Evolutionary conservation across 2,329 filamentous ascomycete genomes (phyloP).

Genomic region (Hypocreales sp.): DNA sequence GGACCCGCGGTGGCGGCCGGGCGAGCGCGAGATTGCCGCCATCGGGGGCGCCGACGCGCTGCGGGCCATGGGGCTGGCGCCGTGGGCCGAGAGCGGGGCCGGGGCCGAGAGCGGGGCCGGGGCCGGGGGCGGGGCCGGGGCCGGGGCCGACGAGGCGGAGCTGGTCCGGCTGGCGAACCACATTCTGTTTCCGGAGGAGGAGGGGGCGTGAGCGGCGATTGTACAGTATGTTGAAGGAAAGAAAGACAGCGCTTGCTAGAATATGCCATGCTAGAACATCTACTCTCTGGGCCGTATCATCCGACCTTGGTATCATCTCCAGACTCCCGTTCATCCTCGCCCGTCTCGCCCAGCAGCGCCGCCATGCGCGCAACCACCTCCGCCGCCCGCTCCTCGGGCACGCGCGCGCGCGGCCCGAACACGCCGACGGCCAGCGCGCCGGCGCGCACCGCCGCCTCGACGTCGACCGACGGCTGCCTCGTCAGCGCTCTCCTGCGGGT

Average conservation of each 20-base stretch:
- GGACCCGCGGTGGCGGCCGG: conserved; percentile 30
- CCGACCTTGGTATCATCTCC: too few relatives aligned
- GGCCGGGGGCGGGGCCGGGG: conserved; percentile 8
- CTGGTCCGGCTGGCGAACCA: conserved; percentile 38
- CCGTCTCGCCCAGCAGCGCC: conserved; percentile 4
- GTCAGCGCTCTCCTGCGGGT: too few relatives aligned
- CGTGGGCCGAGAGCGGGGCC: too few relatives aligned
- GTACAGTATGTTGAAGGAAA: too few relatives aligned
- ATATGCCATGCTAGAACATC: too few relatives aligned
- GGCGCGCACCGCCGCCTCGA: conserved; percentile 20
- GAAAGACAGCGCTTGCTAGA: too few relatives aligned
- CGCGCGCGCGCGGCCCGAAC: conserved; percentile 17
- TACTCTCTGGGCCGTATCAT: too few relatives aligned
- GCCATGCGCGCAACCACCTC: conserved; percentile 12
- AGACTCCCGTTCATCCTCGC: too few relatives aligned
- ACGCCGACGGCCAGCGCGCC: conserved; percentile 21
- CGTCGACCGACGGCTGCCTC: conserved; percentile 23
- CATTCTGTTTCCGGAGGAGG: conserved; percentile 18
- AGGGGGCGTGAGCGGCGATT: too few relatives aligned
- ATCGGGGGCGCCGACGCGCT: conserved; percentile 33
- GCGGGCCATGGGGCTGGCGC: conserved; percentile 41
- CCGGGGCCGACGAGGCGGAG: conserved; percentile 27
- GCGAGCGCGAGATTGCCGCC: conserved; percentile 33
- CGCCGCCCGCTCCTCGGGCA: conserved; percentile 11
- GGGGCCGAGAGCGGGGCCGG: too few relatives aligned